These are phyloP conservation scores for Dryas integrifolia DNA, from an alignment of 331 rosid genomes.

Conservation along the genomic window DNA sequence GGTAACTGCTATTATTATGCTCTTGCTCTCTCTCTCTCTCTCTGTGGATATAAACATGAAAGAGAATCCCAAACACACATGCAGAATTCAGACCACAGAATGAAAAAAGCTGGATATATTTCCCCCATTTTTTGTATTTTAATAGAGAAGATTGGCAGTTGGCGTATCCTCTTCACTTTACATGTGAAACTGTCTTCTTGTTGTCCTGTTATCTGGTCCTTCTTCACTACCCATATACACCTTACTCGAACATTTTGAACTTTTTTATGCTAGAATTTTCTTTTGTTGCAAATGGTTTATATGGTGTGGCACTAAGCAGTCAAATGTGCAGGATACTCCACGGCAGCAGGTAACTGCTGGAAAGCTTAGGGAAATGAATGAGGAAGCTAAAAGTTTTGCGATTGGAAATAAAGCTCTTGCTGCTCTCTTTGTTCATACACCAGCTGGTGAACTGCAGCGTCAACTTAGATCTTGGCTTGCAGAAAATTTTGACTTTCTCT, in stretches of 20 bases:
- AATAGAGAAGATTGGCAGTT: not conserved
- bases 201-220: not conserved
- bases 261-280: not conserved
- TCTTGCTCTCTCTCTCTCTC: constrained; percentile 1
- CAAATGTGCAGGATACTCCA: constrained; percentile 65
- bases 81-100: constrained; percentile 1
- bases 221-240: not conserved
- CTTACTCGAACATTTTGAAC: not conserved
- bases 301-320: constrained; percentile 13
- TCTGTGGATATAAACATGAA: not conserved
- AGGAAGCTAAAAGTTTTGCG: constrained; percentile 90
- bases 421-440: constrained; percentile 96
- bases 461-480: constrained; percentile 97
- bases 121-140: not conserved
- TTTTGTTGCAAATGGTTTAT: constrained; percentile 8
- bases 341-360: constrained; percentile 97
- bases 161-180: not conserved
- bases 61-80: not conserved
- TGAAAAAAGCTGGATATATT: not conserved
- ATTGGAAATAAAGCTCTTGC: constrained; percentile 88
- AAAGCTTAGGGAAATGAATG: constrained; percentile 90
- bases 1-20: constrained; percentile 44
- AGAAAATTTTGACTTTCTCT: constrained; percentile 80
- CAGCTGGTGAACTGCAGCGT: constrained; percentile 98
- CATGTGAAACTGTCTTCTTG: not conserved